These are phyloP conservation scores for Mortierella sp. DNA, from an alignment of 371 early-diverging fungal genomes.

Conservation along the genomic window DNA sequence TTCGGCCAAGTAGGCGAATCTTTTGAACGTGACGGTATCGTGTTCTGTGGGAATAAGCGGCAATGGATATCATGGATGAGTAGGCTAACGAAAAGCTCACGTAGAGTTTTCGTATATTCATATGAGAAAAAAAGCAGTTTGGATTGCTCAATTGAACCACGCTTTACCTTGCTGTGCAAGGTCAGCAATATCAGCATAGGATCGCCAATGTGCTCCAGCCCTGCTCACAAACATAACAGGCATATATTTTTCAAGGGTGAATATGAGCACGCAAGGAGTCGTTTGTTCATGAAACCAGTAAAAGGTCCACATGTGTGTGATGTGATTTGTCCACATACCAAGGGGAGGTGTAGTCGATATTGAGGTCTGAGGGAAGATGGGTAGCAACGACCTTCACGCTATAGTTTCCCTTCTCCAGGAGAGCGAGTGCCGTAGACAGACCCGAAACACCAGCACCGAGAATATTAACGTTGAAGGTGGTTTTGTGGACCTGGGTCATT, in stretches of 20 bases:
- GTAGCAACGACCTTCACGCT: slow-evolving; percentile 69
- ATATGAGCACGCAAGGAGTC: no score
- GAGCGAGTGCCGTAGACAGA: slow-evolving; percentile 68
- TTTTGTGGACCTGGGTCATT: slow-evolving; percentile 37
- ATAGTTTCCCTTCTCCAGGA: slow-evolving; percentile 59
- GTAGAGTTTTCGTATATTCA: no score
- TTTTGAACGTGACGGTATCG: slow-evolving; percentile 59
- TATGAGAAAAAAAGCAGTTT: no score
- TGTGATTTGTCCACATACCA: slow-evolving; percentile 47
- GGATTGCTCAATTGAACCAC: no score
- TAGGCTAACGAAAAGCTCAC: no score
- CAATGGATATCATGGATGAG: no score
- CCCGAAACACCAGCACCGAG: slow-evolving; percentile 87
- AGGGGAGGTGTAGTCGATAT: slow-evolving; percentile 77
- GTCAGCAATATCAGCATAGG: slow-evolving; percentile 54
- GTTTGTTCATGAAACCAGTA: no score
- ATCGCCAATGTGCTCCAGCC: slow-evolving; percentile 84
- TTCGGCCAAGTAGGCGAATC: slow-evolving; percentile 59
- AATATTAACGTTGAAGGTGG: slow-evolving; percentile 57
- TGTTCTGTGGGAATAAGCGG: slow-evolving; percentile 59
- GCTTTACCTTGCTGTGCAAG: slow-evolving; percentile 58
- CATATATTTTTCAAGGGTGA: no score
- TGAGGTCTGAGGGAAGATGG: slow-evolving; percentile 65
- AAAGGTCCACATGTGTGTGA: no score
- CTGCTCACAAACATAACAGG: no score